A percentile compares a stretch with the other conserved stretches of the same genome.
Conservation (phyloP, 2,329 filamentous ascomycete species). For the Aspergillus fischeri region DNA sequence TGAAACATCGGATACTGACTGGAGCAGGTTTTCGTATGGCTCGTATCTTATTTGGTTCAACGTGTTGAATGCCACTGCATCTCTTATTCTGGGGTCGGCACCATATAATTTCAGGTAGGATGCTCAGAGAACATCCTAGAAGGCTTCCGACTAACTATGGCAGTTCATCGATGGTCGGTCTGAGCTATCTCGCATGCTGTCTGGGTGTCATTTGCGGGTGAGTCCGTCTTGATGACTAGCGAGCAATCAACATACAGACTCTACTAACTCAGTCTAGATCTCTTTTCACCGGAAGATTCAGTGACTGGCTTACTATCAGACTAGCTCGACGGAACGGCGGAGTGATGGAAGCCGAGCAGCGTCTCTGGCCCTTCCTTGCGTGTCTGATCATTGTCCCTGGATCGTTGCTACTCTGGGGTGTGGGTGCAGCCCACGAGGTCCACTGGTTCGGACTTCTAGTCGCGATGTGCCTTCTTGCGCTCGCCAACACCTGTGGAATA, state of each 20-base stretch:
- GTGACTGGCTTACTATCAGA: slow-evolving; percentile 37
- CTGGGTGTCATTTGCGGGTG: slow-evolving; percentile 32
- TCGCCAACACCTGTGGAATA: slow-evolving; percentile 35
- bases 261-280: slow-evolving; percentile 20
- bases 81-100: slow-evolving; percentile 30
- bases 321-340: slow-evolving; percentile 39
- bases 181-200: slow-evolving; percentile 36
- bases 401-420: slow-evolving; percentile 37
- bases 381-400: slow-evolving; percentile 34
- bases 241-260: not conserved
- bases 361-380: slow-evolving; percentile 37
- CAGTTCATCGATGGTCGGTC: slow-evolving; percentile 36
- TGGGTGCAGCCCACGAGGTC: slow-evolving; percentile 39
- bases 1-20: slow-evolving; percentile 2
- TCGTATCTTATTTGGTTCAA: slow-evolving; percentile 40
- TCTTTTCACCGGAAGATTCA: slow-evolving; percentile 37
- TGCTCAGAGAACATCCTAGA: too few species aligned
- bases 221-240: not conserved
- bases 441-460: slow-evolving; percentile 43
- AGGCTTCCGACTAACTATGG: slow-evolving; percentile 10
- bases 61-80: slow-evolving; percentile 38
- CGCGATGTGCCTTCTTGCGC: slow-evolving; percentile 41
- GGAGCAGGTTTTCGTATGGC: slow-evolving; percentile 34
- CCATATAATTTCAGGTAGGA: slow-evolving; percentile 37
- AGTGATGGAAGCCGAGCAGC: slow-evolving; percentile 40